These are phyloP conservation scores for Aspergillus tamarii DNA, from an alignment of 2,329 filamentous ascomycete genomes.

Conservation along the genomic window DNA sequence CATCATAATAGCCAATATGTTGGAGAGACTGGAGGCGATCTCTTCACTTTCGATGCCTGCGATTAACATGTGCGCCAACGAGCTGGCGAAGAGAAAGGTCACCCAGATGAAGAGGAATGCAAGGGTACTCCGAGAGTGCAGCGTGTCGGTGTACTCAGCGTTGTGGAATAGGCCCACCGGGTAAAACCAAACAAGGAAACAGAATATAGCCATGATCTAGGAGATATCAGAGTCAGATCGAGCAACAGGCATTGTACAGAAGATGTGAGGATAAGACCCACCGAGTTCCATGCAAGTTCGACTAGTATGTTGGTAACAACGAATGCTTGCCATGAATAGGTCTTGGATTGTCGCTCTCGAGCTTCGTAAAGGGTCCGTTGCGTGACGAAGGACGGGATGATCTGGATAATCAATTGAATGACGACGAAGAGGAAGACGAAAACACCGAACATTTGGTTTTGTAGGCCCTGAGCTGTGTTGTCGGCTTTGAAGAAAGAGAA, in stretches of 20 bases:
- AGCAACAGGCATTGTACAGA: background rate
- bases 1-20: slow-evolving; percentile 13
- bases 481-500: slow-evolving; percentile 76
- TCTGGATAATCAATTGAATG: slow-evolving; percentile 54
- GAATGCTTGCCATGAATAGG: slow-evolving; percentile 73
- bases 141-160: slow-evolving; percentile 32
- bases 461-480: slow-evolving; percentile 74
- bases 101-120: slow-evolving; percentile 65
- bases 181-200: slow-evolving; percentile 67
- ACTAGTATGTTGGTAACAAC: slow-evolving; percentile 69
- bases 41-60: slow-evolving; percentile 37
- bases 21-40: slow-evolving; percentile 10
- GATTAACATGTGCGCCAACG: slow-evolving; percentile 72
- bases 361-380: slow-evolving; percentile 61
- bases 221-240: background rate
- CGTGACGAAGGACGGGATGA: slow-evolving; percentile 60
- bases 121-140: slow-evolving; percentile 58
- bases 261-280: background rate
- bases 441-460: slow-evolving; percentile 85
- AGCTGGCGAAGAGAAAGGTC: slow-evolving; percentile 68
- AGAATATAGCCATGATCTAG: slow-evolving; percentile 57
- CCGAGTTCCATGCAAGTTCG: slow-evolving; percentile 64
- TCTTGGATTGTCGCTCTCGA: slow-evolving; percentile 63
- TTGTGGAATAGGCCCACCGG: slow-evolving; percentile 49
- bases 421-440: slow-evolving; percentile 82